Percentiles rank a stretch among this genome's conserved stretches.
Conservation (phyloP, 139 green algal species). For the Auxenochlorella protothecoides region DNA sequence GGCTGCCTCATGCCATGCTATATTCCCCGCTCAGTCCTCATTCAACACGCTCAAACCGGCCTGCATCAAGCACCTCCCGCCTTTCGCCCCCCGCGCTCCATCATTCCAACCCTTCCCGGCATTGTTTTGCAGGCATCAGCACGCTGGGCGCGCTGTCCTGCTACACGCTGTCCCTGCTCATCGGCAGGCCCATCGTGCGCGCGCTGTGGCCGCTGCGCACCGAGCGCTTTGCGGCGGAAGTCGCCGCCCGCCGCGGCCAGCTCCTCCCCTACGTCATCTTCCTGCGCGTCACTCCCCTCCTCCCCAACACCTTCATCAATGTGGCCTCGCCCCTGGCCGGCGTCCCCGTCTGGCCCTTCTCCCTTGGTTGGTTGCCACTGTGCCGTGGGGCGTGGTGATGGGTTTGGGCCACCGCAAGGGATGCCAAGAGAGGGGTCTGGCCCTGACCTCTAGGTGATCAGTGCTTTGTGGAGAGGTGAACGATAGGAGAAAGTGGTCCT, state of each 20-base stretch:
- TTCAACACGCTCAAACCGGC: too few relatives aligned
- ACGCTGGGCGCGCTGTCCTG: slow-evolving; percentile 36
- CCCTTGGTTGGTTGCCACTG: slow-evolving; percentile 22
- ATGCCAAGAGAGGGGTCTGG: too few relatives aligned
- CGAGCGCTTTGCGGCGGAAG: slow-evolving; percentile 30
- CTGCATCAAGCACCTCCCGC: too few relatives aligned
- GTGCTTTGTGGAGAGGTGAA: too few relatives aligned
- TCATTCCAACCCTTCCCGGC: too few relatives aligned
- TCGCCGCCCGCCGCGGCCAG: slow-evolving; percentile 26
- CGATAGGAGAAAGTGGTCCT: too few relatives aligned
- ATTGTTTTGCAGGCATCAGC: slow-evolving; percentile 19
- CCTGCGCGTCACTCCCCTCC: slow-evolving; percentile 58
- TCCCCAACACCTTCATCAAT: slow-evolving; percentile 76
- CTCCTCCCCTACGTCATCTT: slow-evolving; percentile 72
- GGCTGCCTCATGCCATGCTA: too few relatives aligned
- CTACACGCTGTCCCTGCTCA: slow-evolving; percentile 27
- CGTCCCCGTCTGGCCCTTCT: slow-evolving; percentile 46
- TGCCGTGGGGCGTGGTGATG: too few relatives aligned
- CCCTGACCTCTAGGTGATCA: too few relatives aligned
- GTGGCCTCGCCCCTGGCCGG: slow-evolving; percentile 58
- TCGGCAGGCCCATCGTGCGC: slow-evolving; percentile 37
- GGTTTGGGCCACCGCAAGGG: too few relatives aligned
- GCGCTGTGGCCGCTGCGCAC: slow-evolving; percentile 42
- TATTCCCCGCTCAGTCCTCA: too few relatives aligned
- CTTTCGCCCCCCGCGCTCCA: too few relatives aligned